Evolutionary conservation across 805 yeast species (phyloP).

Genomic region (Groenewaldozyma tartarivorans): DNA sequence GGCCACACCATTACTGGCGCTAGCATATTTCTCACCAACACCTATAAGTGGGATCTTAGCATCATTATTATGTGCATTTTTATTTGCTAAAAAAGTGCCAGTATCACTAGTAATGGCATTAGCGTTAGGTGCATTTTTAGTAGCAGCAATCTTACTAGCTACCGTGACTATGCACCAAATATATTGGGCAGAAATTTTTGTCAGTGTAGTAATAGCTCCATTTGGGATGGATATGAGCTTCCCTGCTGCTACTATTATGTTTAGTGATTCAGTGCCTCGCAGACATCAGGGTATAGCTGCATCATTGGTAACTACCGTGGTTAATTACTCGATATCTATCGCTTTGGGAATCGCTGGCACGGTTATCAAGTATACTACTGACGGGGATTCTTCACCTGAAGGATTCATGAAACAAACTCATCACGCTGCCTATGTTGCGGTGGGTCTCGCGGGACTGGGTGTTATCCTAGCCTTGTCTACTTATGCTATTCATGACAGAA

Average conservation of each 20-base stretch:
- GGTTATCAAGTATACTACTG: conserved; percentile 38
- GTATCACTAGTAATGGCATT: conserved; percentile 14
- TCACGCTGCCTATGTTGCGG: conserved; percentile 52
- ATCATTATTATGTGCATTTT: conserved; percentile 6
- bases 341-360: conserved; percentile 65
- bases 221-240: conserved; percentile 76
- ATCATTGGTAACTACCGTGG: conserved; percentile 58
- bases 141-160: conserved; percentile 43
- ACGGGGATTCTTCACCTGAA: conserved; percentile 10
- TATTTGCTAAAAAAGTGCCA: conserved; percentile 6
- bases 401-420: conserved; percentile 35
- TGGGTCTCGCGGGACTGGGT: conserved; percentile 50
- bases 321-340: conserved; percentile 64
- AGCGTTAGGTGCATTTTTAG: conserved; percentile 44
- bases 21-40: conserved; percentile 37
- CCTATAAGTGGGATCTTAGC: conserved; percentile 8
- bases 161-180: conserved; percentile 50
- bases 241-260: conserved; percentile 60
- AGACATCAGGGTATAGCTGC: conserved; percentile 74
- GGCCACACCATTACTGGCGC: conserved; percentile 37
- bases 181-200: conserved; percentile 50
- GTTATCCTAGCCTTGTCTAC: conserved; percentile 16
- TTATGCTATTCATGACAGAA: too few relatives aligned
- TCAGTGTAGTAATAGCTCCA: conserved; percentile 44
- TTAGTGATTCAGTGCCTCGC: conserved; percentile 50